Evolutionary conservation across 805 yeast species (phyloP), one percentile per base, ranked within the genome.

Genomic region (Debaryomyces maramus): DNA sequence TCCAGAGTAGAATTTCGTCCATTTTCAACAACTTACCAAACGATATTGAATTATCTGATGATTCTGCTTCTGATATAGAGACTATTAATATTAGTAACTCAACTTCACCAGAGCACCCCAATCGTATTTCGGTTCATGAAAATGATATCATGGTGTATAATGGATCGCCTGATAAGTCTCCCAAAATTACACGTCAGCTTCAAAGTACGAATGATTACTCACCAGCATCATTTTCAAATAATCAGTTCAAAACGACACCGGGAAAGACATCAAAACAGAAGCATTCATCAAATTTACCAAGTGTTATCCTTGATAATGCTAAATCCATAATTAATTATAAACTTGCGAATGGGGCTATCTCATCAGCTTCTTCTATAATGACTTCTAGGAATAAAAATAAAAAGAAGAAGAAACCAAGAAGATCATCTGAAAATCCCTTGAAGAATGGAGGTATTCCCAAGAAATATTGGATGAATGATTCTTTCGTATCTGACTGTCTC

Each of bases 401-500:
- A 41, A 58, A 51, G 47, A 59, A 51, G 41, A 62, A 51, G 44
- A 58, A 55, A 38, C 63, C 62, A 2, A 58, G 56, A 31, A 50
- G 54, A 22, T 45, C 60, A 5, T 63, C 68, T 2, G 66, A 68
- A 33, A 70, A 70, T 37, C 76, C 76, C 1, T 58, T 70, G 40
- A 70, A 70, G 43, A 61, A 55, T 30, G 76, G 76, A 28, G 81
- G 84, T 1, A 71, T 83, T 3, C 81, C 85, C 2, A 77, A 78
- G 43, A 91, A 88, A 55, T 91, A 88, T 58, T 91, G 99, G 99
- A 83, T 91, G 88, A 88, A 90, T 53, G 97, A 91, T 65, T 86
- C 91, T 30, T 86, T 88, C 43, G 96, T 95, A 0, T 77, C 83
- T 6, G 93, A 88, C 46, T 91, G 99, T 55, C 80, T 88, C 42